Percentiles rank a stretch among this genome's conserved stretches.
Conservation (phyloP, 768 basidiomycete species). For the Collybia sordida region DNA sequence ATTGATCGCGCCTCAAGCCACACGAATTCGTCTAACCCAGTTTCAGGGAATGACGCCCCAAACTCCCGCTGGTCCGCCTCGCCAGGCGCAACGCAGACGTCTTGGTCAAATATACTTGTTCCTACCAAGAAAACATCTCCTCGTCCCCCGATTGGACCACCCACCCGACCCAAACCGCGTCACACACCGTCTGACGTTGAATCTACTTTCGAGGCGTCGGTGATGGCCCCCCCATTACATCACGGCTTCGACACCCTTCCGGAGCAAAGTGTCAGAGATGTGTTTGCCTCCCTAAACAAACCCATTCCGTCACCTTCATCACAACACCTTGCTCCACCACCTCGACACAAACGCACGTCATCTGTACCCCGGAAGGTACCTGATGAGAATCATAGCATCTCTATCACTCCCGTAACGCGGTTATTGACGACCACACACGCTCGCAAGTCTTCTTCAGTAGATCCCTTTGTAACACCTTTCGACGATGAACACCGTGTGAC, state of each 20-base stretch:
- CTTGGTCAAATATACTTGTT: slow-evolving; percentile 34
- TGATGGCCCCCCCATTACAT: slow-evolving; percentile 27
- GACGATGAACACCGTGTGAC: slow-evolving; percentile 61
- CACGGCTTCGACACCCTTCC: slow-evolving; percentile 25
- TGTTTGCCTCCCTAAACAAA: neutral
- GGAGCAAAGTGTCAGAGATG: neutral
- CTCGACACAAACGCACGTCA: slow-evolving; percentile 21
- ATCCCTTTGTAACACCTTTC: slow-evolving; percentile 78
- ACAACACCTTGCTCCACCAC: slow-evolving; percentile 2
- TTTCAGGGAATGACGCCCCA: slow-evolving; percentile 19
- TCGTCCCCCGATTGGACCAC: slow-evolving; percentile 21
- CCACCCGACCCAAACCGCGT: slow-evolving; percentile 27
- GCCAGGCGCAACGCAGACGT: slow-evolving; percentile 23
- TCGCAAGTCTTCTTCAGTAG: slow-evolving; percentile 38
- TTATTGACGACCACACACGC: slow-evolving; percentile 44
- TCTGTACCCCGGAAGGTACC: slow-evolving; percentile 19
- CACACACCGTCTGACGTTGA: slow-evolving; percentile 34
- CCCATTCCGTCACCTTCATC: slow-evolving; percentile 3
- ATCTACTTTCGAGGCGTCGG: slow-evolving; percentile 21
- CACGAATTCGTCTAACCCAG: slow-evolving; percentile 19
- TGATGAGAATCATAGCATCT: neutral
- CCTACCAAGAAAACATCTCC: slow-evolving; percentile 19
- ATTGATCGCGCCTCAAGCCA: slow-evolving; percentile 35
- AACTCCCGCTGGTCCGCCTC: slow-evolving; percentile 38
- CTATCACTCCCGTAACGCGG: slow-evolving; percentile 40